Conservation (phyloP, 148 eudicot genomes). For the Agrostemma githago region DNA sequence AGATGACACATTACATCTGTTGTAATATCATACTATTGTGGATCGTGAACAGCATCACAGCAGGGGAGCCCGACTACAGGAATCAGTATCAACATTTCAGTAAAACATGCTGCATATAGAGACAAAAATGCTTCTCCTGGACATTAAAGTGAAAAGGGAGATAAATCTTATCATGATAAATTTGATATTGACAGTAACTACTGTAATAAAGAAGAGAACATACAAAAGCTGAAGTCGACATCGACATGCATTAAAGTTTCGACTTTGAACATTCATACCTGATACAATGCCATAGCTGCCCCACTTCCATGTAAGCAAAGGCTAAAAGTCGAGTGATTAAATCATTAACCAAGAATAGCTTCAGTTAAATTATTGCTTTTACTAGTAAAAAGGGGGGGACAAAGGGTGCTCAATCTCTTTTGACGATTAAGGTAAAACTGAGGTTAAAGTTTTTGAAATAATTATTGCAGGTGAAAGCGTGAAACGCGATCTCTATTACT, state of each 20-base stretch:
- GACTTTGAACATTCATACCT: constrained; percentile 23
- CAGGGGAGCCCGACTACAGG: too few relatives aligned
- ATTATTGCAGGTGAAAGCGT: neutral
- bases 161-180: constrained; percentile 17
- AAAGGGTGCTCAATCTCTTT: constrained; percentile 1
- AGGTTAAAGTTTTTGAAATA: neutral
- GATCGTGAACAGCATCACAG: too few relatives aligned
- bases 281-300: neutral
- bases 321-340: constrained; percentile 7
- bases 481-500: too few relatives aligned
- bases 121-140: neutral
- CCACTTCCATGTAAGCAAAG: constrained; percentile 15
- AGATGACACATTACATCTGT: too few relatives aligned
- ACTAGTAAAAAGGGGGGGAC: neutral
- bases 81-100: too few relatives aligned
- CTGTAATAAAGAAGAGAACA: constrained; percentile 15
- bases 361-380: constrained; percentile 21
- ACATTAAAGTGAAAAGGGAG: constrained; percentile 1
- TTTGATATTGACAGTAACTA: too few relatives aligned
- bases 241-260: neutral
- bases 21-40: too few relatives aligned
- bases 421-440: constrained; percentile 3
- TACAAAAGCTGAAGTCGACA: constrained; percentile 24
- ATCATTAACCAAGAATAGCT: constrained; percentile 18
- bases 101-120: too few relatives aligned